These are phyloP conservation scores for Exophiala spinifera DNA, from an alignment of 2,329 filamentous ascomycete genomes.

Conservation along the genomic window DNA sequence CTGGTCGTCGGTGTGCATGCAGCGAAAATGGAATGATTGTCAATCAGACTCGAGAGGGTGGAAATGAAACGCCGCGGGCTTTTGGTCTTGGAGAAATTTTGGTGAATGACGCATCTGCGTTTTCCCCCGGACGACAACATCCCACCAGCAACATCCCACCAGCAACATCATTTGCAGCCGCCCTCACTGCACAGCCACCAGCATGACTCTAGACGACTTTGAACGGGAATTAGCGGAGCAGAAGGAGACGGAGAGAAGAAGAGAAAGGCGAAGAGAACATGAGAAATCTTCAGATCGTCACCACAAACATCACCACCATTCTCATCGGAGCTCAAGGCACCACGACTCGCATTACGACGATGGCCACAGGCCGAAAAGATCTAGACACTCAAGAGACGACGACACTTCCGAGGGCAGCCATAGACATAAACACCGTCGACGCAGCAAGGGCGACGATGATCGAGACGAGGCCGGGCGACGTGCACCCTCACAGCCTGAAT, in stretches of 20 bases:
- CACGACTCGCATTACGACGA: slow-evolving; percentile 50
- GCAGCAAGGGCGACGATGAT: slow-evolving; percentile 31
- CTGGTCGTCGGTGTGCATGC: too few relatives aligned
- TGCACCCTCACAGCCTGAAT: slow-evolving; percentile 32
- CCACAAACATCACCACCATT: slow-evolving; percentile 29
- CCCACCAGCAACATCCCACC: not conserved
- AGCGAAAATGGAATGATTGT: too few relatives aligned
- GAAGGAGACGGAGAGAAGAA: slow-evolving; percentile 35
- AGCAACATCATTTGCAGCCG: not conserved
- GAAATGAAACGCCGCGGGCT: not conserved
- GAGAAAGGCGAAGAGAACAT: slow-evolving; percentile 41
- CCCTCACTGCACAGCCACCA: not conserved
- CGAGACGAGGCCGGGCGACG: slow-evolving; percentile 27
- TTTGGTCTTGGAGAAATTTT: slow-evolving; percentile 13
- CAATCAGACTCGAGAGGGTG: not conserved
- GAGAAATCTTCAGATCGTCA: slow-evolving; percentile 34
- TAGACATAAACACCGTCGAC: slow-evolving; percentile 27
- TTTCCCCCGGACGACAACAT: not conserved
- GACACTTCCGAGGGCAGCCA: slow-evolving; percentile 34
- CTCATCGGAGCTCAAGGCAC: slow-evolving; percentile 38
- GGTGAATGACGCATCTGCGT: slow-evolving; percentile 12
- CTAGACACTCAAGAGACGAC: slow-evolving; percentile 41
- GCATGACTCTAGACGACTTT: slow-evolving; percentile 67
- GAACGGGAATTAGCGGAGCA: slow-evolving; percentile 66
- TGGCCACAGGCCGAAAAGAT: slow-evolving; percentile 45